Conservation (phyloP, 1,139 yeast genomes). For the Pichia sp. region DNA sequence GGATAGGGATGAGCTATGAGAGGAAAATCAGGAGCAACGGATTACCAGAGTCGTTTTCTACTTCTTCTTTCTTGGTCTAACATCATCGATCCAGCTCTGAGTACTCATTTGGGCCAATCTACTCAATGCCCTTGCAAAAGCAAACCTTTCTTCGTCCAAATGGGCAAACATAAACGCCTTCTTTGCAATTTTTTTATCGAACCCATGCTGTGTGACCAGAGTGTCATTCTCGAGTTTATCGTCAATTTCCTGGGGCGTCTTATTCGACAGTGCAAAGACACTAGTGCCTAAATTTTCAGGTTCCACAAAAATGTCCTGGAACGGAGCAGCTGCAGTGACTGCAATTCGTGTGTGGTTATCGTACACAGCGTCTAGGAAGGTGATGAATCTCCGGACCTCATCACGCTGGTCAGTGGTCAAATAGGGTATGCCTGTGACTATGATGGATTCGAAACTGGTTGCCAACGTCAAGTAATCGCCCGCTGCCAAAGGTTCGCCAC, state of each 20-base stretch:
- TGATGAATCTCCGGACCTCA: conserved; percentile 82
- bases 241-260: conserved; percentile 34
- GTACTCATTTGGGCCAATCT: conserved; percentile 93
- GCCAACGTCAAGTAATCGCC: conserved; percentile 91
- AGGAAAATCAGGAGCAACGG: too few relatives aligned
- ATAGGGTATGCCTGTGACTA: conserved; percentile 88
- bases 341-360: conserved; percentile 85
- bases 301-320: conserved; percentile 79
- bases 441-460: conserved; percentile 66
- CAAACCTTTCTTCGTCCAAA: conserved; percentile 90
- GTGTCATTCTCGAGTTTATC: conserved; percentile 53
- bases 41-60: not conserved
- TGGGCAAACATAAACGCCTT: conserved; percentile 76
- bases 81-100: conserved; percentile 74
- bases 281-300: conserved; percentile 61
- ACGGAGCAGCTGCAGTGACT: conserved; percentile 83
- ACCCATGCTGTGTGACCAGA: conserved; percentile 65
- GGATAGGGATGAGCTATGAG: too few relatives aligned
- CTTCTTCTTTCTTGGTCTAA: conserved; percentile 11
- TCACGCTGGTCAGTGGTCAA: conserved; percentile 75
- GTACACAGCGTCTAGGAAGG: conserved; percentile 91
- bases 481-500: conserved; percentile 88
- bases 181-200: conserved; percentile 68
- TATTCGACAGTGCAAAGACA: conserved; percentile 44
- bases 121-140: conserved; percentile 90